Base-by-base conservation (phyloP, 2,329 filamentous ascomycete species). In the Penicillium italicum region DNA sequence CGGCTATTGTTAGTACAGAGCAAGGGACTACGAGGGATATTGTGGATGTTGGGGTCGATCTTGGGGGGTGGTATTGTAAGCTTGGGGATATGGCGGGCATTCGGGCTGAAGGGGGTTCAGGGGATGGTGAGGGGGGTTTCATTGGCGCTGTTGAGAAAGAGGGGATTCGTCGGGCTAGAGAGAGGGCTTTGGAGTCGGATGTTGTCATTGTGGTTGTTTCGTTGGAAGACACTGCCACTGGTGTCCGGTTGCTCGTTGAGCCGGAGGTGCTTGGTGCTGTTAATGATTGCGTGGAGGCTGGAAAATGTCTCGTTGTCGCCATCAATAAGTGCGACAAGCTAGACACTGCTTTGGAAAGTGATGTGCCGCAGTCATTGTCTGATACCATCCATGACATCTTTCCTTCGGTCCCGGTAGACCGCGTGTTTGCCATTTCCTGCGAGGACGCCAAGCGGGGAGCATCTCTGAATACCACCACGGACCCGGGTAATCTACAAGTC, bases 61-160 rank as follows among this genome's bases (percentile, higher is more conserved):
- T 99, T 45, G 85, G 87, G 0, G 94, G 94, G 0, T 99, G 89
- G 76, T 85, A 95, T 47, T 96, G 92, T 72, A 90, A 89, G n/a
- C 87, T 99, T 68, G 92, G 93, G 16, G 94, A 99, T 75, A 97
- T 94, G 66, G 94, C 94, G 20, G 94, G 94, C 1, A 84, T 99
- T 63, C 82, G 91, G 47, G 83, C 80, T 2, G 69, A 69, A 38
- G 31, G 42, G 28, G 54, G 53, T 14, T 41, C 16, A 10, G 54
- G 50, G 26, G 55, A 36, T 10, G 64, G 63, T n/a, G 52, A 52
- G 16, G 58, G 55, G 7, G 50, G 61, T 34, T 53, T 65, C 5
- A 84, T 96, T 57, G 90, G 91, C 0, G 78, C 82, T 10, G 81
- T 99, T 26, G 94, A 99, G 69, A 79, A 87, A 69, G 94, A 99